Conservation (phyloP, 805 yeast species). For the Torulaspora delbrueckii region DNA sequence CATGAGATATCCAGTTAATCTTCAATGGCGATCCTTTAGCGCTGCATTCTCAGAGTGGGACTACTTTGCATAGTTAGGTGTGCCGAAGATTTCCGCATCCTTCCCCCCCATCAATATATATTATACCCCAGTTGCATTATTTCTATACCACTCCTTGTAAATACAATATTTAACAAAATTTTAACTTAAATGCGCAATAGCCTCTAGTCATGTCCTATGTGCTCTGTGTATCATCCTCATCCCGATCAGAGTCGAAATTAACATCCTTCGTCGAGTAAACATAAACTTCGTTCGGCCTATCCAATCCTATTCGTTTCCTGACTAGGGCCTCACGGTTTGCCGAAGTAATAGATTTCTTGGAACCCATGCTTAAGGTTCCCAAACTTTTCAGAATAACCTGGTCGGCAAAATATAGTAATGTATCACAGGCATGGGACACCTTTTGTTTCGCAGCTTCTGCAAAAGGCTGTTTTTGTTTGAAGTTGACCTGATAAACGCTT, state of each 20-base stretch:
- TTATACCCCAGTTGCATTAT: neutral
- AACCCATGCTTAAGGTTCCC: conserved; percentile 47
- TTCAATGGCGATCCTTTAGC: conserved; percentile 21
- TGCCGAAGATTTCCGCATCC: no score
- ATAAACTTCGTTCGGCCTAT: conserved; percentile 37
- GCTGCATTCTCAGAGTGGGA: conserved; percentile 33
- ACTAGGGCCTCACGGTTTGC: conserved; percentile 24
- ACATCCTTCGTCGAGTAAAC: conserved; percentile 42
- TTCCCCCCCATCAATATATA: neutral
- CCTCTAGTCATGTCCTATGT: neutral
- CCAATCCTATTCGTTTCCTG: conserved; percentile 26
- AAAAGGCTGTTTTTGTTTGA: conserved; percentile 17
- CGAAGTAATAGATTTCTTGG: conserved; percentile 23
- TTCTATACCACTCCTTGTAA: no score
- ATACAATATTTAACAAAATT: no score
- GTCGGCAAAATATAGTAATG: conserved; percentile 46
- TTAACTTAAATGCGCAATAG: neutral
- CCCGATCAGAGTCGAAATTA: conserved; percentile 36
- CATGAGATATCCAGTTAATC: conserved; percentile 27
- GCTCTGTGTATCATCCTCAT: conserved; percentile 6
- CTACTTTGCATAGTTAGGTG: conserved; percentile 10
- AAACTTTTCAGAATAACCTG: conserved; percentile 53
- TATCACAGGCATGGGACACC: conserved; percentile 34
- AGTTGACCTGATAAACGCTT: conserved; percentile 22
- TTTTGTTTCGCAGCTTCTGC: conserved; percentile 23